Percentiles rank a stretch among this genome's conserved stretches.
Conservation (phyloP, 371 early-diverging fungal genomes). For the Mortierella sp. region DNA sequence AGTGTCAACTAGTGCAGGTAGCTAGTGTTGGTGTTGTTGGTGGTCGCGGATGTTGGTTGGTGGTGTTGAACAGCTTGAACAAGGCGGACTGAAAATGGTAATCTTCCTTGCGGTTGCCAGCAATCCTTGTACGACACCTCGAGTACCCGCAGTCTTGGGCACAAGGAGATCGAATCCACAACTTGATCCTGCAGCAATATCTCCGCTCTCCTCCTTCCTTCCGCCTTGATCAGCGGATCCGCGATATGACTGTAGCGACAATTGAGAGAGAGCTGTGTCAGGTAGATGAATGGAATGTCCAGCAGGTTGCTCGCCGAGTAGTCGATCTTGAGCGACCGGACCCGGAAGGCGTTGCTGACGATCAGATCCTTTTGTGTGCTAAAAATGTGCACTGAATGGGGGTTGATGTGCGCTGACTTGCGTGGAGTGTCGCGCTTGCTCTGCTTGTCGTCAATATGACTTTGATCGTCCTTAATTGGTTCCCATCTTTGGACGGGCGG, state of each 20-base stretch:
- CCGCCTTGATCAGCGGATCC: not conserved
- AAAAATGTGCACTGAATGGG: not conserved
- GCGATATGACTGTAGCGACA: not conserved
- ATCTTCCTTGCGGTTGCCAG: no score
- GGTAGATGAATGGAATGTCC: not conserved
- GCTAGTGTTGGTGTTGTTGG: not conserved
- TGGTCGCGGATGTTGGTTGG: not conserved
- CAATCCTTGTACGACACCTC: not conserved
- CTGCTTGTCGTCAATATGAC: not conserved
- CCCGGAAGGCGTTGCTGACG: not conserved
- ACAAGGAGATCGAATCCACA: not conserved
- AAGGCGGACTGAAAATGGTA: not conserved
- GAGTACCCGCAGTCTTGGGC: not conserved
- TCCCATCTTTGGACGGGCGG: not conserved
- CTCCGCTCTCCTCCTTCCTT: not conserved
- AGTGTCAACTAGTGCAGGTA: not conserved
- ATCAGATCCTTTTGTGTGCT: not conserved
- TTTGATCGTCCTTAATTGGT: not conserved
- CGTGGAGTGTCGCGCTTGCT: not conserved
- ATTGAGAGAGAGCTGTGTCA: not conserved
- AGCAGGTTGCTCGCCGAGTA: not conserved
- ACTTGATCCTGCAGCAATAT: not conserved
- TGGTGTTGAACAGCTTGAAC: not conserved
- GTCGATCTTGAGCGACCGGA: not conserved
- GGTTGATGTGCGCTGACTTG: not conserved